Conservation (phyloP, 2,329 filamentous ascomycete genomes). For the Rhynchosporium graminicola region DNA sequence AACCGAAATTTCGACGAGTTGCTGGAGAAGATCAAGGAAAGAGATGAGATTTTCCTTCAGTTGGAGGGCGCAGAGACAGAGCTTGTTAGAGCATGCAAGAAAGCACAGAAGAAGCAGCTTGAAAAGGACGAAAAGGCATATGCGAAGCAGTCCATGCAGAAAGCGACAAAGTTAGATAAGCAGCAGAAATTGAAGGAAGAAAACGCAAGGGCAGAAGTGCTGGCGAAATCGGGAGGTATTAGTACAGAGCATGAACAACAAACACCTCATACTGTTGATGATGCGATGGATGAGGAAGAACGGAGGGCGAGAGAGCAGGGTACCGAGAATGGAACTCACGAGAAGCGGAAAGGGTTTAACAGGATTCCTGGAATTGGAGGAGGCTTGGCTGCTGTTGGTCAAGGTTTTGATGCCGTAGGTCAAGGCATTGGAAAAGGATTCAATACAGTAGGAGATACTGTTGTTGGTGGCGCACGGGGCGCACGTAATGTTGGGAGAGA, state of each 20-base stretch:
- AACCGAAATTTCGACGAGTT: conserved; percentile 86
- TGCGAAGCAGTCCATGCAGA: conserved; percentile 51
- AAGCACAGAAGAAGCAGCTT: conserved; percentile 69
- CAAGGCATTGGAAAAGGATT: conserved; percentile 36
- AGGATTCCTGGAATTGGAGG: conserved; percentile 29
- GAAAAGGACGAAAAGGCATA: conserved; percentile 44
- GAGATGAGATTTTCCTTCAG: conserved; percentile 68
- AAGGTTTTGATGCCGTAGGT: conserved; percentile 36
- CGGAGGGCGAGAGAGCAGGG: conserved; percentile 28
- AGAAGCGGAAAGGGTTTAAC: conserved; percentile 30
- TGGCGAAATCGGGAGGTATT: conserved; percentile 52
- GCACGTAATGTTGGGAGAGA: conserved; percentile 47
- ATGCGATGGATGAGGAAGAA: conserved; percentile 47
- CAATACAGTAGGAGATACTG: conserved; percentile 44
- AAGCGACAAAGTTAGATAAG: conserved; percentile 39
- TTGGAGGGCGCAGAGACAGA: conserved; percentile 85
- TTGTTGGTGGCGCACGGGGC: conserved; percentile 47
- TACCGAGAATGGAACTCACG: conserved; percentile 15
- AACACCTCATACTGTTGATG: conserved; percentile 53
- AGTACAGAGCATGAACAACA: conserved; percentile 55
- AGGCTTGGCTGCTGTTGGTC: conserved; percentile 35
- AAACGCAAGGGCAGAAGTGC: conserved; percentile 45
- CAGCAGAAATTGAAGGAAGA: conserved; percentile 36
- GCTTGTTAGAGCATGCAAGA: conserved; percentile 77
- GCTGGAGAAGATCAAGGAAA: conserved; percentile 77